phyloP scores from a whole-genome alignment of 805 yeast genomes.

The Osmozyma mogii region DNA sequence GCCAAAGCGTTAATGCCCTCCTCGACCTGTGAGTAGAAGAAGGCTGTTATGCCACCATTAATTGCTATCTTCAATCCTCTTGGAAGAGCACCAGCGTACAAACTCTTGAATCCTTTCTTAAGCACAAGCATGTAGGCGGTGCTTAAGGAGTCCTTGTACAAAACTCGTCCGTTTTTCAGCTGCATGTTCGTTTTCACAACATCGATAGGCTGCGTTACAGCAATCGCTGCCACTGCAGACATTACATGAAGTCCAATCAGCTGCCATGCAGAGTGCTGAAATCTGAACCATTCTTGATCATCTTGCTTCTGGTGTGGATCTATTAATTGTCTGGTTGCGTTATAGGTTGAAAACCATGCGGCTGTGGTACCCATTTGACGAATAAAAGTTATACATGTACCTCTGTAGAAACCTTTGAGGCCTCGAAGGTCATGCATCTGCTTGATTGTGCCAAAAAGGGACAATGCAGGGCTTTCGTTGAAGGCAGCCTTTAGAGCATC shows the following conservation, averaged over 20 bases:
- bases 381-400: constrained; percentile 70
- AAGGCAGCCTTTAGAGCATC: constrained; percentile 19
- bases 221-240: constrained; percentile 67
- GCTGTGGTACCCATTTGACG: constrained; percentile 76
- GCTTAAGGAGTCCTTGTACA: constrained; percentile 51
- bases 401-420: constrained; percentile 69
- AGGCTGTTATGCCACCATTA: constrained; percentile 62
- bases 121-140: constrained; percentile 23
- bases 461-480: constrained; percentile 47
- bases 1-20: constrained; percentile 10
- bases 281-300: constrained; percentile 37
- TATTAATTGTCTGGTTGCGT: constrained; percentile 62
- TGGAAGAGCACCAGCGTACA: constrained; percentile 41
- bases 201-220: constrained; percentile 81
- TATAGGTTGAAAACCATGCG: constrained; percentile 79
- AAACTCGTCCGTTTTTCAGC: constrained; percentile 52
- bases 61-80: constrained; percentile 63
- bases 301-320: constrained; percentile 37
- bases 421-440: constrained; percentile 75
- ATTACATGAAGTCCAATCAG: constrained; percentile 47
- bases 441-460: constrained; percentile 43
- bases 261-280: constrained; percentile 31
- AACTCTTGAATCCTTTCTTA: constrained; percentile 23
- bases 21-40: constrained; percentile 38
- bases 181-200: constrained; percentile 84